Evolutionary conservation across 164 flowering plant genomes (phyloP), one percentile per base, ranked within the genome.

Genomic region (Macadamia integrifolia): DNA sequence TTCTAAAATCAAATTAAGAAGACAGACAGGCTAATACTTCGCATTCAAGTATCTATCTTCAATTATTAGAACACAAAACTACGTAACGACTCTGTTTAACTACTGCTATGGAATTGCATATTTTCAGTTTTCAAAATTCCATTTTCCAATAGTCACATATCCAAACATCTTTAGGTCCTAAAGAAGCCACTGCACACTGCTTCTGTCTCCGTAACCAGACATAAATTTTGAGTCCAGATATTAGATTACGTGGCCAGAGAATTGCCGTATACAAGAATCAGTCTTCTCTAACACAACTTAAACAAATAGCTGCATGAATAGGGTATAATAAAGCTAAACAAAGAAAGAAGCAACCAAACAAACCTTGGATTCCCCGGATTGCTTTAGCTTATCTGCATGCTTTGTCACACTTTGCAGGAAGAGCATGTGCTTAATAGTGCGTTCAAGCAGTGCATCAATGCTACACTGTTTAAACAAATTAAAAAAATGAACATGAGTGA

Each of bases 401-500:
- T 89, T 88, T n/a, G 92, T 89, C 62, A 95, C 98, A 74, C 90
- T 87, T 84, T 95, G 97, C 89, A 95, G 74, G 89, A 95, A 95
- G 68, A 91, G 88, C 99, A 92, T 95, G 75, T 95, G 99, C 79
- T 92, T 95, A 67, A 95, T 91, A 40, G 99, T 95, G 10, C 90
- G 84, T 72, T 95, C 99, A 62, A 95, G 80, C 30, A 95, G 80
- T 30, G 92, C 89, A 87, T 95, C 99, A 44, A 95, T 95, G 81
- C 98, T 95, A 84, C 97, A 92, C 99, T 95, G 98, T 80, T 74
- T 42, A 65, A 58, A 35, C 71, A 75, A 48, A 70, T 61, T 13
- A 71, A 7, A 14, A 32, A 40, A 57, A 2, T 53, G 74, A 11
- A 46, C 50, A 46, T 4, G 50, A 8, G 50, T 46, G 50, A 11